Evolutionary conservation across 2,329 filamentous ascomycete species (phyloP), one percentile per base, ranked within the genome.

Genomic region (Phyllosticta citrichinensis): DNA sequence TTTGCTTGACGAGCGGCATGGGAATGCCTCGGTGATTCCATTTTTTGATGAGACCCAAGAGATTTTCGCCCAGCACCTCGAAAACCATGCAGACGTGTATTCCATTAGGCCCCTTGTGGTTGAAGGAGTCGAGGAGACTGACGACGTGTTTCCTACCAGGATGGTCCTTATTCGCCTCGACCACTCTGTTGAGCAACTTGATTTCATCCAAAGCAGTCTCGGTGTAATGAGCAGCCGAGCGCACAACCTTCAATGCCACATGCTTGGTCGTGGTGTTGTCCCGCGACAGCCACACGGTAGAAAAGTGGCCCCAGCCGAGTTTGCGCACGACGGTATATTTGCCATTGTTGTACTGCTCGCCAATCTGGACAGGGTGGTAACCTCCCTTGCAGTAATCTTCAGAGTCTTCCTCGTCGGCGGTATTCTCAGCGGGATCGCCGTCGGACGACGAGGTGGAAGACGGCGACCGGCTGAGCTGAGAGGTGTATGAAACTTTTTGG

Each of bases 371-470:
- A 2, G 94, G 94, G 73, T 99, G 94, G 76, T 97, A 99, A 63
- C 94, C 94, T 70, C 94, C 94, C 78, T 97, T 97, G 83, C 93
- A 97, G 80, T 99, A 99, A 76, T 99, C 94, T 77, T 97, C 93
- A 55, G 91, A 96, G 76, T 99, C 94, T 77, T 99, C 94, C 78
- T 99, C 94, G 73, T 97, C 94, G 71, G 92, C 93, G 50, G 93
- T 96, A 73, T 94, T 92, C 70, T 97, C 92, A 75, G 88, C 85
- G 68, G 84, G 82, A 64, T 77, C 78, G 73, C 96, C 92, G 76
- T 93, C 91, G 68, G 85, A 86, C 55, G 89, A 89, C 63, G 87
- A 89, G 61, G 86, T 84, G 58, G 89, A 88, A 58, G 87, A 87
- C 63, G 89, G 88, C 64, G 91, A 93, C 68, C 87, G 82, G 80